phyloP scores from a whole-genome alignment of 129 eudicot genomes.

The Gnaphalium uliginosum region DNA sequence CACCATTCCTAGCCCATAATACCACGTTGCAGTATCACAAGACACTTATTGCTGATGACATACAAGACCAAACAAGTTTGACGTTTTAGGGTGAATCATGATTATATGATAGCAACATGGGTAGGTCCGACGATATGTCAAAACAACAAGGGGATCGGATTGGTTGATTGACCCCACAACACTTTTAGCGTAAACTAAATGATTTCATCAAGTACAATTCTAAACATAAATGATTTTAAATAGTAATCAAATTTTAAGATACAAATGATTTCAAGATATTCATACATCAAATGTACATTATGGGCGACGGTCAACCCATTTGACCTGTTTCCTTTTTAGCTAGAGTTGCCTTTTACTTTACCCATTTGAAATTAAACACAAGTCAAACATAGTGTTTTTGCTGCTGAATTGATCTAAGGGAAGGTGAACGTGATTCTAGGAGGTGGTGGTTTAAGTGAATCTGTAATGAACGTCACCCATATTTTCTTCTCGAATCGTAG shows the following conservation, averaged over 20 bases:
- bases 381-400: no score
- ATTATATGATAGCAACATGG: background rate
- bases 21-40: constrained; percentile 69
- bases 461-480: constrained; percentile 81
- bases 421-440: constrained; percentile 85
- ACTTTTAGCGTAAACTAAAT: background rate
- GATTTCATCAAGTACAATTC: background rate
- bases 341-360: background rate
- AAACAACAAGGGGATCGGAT: background rate
- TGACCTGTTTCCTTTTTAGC: background rate
- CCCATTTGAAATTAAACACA: background rate
- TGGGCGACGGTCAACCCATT: background rate
- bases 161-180: background rate
- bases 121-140: background rate
- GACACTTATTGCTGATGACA: constrained; percentile 83
- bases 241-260: background rate
- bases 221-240: background rate
- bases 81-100: background rate
- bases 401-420: constrained; percentile 75
- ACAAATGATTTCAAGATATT: background rate
- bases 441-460: constrained; percentile 93
- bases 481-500: constrained; percentile 56
- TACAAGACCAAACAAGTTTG: constrained; percentile 37
- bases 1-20: constrained; percentile 81
- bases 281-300: background rate